Evolutionary conservation across 2,329 filamentous ascomycete genomes (phyloP).

Genomic region (Fusarium oxysporum): DNA sequence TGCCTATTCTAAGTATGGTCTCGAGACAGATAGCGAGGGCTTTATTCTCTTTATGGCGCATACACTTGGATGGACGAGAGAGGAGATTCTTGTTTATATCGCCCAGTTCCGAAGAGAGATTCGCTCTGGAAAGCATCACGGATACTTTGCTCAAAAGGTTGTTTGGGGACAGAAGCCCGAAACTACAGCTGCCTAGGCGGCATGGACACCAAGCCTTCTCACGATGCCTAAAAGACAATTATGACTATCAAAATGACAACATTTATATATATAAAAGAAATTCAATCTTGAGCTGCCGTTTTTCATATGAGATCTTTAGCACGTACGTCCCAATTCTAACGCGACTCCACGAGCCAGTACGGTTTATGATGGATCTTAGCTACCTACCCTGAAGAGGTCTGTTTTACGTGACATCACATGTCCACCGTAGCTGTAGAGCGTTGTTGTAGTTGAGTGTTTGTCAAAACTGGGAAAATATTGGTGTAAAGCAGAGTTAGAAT

Average conservation of each 20-base stretch:
- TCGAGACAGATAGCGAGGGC: constrained; percentile 53
- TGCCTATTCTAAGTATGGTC: constrained; percentile 47
- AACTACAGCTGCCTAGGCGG: neutral
- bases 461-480: fast-evolving
- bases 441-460: fast-evolving
- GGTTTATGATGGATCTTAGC: neutral
- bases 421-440: fast-evolving
- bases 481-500: fast-evolving
- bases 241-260: neutral
- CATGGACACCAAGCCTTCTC: fast-evolving
- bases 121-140: constrained; percentile 44
- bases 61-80: constrained; percentile 52
- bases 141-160: constrained; percentile 47
- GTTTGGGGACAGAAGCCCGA: constrained; percentile 52
- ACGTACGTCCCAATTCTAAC: fast-evolving
- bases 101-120: constrained; percentile 50
- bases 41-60: constrained; percentile 50
- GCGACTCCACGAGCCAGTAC: fast-evolving
- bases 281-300: neutral
- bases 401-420: fast-evolving
- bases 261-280: fast-evolving
- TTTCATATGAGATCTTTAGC: fast-evolving
- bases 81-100: constrained; percentile 50
- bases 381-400: neutral
- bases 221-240: neutral